These are phyloP conservation scores for Fusarium sp. DNA, from an alignment of 2,329 filamentous ascomycete genomes.

Conservation along the genomic window DNA sequence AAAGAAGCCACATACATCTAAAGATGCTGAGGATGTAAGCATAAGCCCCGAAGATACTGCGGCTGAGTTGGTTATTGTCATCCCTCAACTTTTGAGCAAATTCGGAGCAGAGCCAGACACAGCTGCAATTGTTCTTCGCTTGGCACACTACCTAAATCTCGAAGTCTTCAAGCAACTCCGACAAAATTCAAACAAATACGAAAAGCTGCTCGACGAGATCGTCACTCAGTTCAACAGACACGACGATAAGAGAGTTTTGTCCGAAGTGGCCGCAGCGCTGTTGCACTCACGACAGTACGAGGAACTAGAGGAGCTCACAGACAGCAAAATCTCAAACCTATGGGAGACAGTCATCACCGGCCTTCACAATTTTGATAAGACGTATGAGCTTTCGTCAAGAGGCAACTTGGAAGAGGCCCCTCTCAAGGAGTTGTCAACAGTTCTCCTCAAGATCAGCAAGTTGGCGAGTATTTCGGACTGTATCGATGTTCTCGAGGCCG, in stretches of 20 bases:
- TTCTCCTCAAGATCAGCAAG: conserved; percentile 83
- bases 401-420: conserved; percentile 75
- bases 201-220: conserved; percentile 87
- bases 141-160: conserved; percentile 88
- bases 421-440: conserved; percentile 78
- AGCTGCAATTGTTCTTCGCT: conserved; percentile 83
- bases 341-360: conserved; percentile 88
- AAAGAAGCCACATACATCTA: conserved; percentile 69
- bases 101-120: conserved; percentile 91
- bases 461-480: conserved; percentile 84
- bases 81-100: conserved; percentile 90
- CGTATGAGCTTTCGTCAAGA: conserved; percentile 77
- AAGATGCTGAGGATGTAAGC: conserved; percentile 65
- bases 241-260: conserved; percentile 84
- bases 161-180: conserved; percentile 90
- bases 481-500: conserved; percentile 77
- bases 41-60: conserved; percentile 76
- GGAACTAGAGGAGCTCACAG: conserved; percentile 87
- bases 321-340: conserved; percentile 81
- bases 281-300: conserved; percentile 88
- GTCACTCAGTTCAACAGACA: conserved; percentile 96
- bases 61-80: conserved; percentile 79
- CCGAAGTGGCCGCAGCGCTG: conserved; percentile 84
- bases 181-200: conserved; percentile 85
- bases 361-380: conserved; percentile 77